Conservation (phyloP, 768 basidiomycete genomes). For the Leucocoprinus sp. region DNA sequence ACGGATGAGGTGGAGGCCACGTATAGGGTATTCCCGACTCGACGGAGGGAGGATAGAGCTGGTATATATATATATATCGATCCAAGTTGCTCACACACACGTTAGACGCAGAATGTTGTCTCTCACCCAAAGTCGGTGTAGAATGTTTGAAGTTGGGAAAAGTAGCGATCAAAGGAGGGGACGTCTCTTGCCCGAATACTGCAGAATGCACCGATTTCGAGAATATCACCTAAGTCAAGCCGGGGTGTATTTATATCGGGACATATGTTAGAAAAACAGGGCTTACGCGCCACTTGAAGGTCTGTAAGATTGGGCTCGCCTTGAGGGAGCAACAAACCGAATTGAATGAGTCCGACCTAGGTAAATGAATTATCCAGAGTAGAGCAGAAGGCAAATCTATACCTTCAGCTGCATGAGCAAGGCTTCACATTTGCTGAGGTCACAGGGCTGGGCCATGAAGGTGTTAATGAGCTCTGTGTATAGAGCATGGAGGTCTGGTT, state of each 20-base stretch:
- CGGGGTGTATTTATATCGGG: neutral
- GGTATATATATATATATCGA: too few species aligned
- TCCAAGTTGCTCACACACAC: neutral
- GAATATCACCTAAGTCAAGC: slow-evolving; percentile 64
- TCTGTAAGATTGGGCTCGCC: slow-evolving; percentile 56
- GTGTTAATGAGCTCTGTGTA: slow-evolving; percentile 62
- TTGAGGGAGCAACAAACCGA: slow-evolving; percentile 70
- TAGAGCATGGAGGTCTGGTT: slow-evolving; percentile 48
- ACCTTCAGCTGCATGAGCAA: slow-evolving; percentile 76
- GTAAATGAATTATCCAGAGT: neutral
- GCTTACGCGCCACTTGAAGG: slow-evolving; percentile 67
- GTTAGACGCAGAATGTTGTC: too few species aligned
- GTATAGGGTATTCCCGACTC: slow-evolving; percentile 78
- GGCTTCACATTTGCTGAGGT: slow-evolving; percentile 58
- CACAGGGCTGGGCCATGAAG: slow-evolving; percentile 56
- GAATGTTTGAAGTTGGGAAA: slow-evolving; percentile 84
- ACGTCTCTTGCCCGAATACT: slow-evolving; percentile 85
- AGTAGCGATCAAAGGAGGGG: slow-evolving; percentile 92
- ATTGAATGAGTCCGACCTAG: slow-evolving; percentile 71
- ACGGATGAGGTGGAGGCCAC: slow-evolving; percentile 90
- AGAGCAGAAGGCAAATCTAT: neutral
- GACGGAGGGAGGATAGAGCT: slow-evolving; percentile 72
- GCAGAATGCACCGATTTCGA: slow-evolving; percentile 93
- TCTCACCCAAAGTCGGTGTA: slow-evolving; percentile 78
- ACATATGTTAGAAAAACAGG: neutral